phyloP scores from a whole-genome alignment of 2,329 filamentous ascomycete genomes.

The Hypoxylon sp. region DNA sequence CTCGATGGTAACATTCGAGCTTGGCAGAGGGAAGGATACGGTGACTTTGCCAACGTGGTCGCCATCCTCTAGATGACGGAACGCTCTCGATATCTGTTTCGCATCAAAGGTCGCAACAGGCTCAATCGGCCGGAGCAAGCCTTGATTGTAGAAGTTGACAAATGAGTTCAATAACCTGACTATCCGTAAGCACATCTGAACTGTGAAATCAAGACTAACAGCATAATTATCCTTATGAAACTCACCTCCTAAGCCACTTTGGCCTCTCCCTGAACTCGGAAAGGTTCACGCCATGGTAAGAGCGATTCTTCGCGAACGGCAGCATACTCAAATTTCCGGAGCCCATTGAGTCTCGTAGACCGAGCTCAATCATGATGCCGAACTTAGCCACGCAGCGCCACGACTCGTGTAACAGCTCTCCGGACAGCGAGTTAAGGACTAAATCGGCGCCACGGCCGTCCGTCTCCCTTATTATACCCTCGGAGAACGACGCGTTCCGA shows the following conservation, averaged over 20 bases:
- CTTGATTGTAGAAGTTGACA: conserved; percentile 33
- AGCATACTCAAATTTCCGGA: conserved; percentile 62
- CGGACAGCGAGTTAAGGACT: conserved; percentile 60
- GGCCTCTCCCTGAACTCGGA: conserved; percentile 42
- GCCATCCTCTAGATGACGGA: conserved; percentile 59
- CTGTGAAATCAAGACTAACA: conserved; percentile 23
- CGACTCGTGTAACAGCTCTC: conserved; percentile 59
- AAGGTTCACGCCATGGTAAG: conserved; percentile 57
- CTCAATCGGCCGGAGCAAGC: conserved; percentile 36
- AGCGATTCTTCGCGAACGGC: conserved; percentile 58
- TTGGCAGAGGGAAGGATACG: conserved; percentile 46
- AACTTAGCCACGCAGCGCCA: conserved; percentile 63
- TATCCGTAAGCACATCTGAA: conserved; percentile 22
- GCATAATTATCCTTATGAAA: conserved; percentile 3
- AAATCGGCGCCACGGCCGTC: conserved; percentile 43
- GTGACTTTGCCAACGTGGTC: conserved; percentile 62
- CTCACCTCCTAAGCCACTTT: conserved; percentile 39
- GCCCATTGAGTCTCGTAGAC: conserved; percentile 60
- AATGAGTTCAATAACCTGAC: conserved; percentile 38
- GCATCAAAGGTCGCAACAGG: conserved; percentile 48
- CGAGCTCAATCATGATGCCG: conserved; percentile 64
- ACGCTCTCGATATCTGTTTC: conserved; percentile 53
- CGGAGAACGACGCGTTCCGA: conserved; percentile 36
- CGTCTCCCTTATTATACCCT: conserved; percentile 43
- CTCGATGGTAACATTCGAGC: conserved; percentile 10